Evolutionary conservation across 345 rosid species (phyloP).

Genomic region (Citrus trifoliata): DNA sequence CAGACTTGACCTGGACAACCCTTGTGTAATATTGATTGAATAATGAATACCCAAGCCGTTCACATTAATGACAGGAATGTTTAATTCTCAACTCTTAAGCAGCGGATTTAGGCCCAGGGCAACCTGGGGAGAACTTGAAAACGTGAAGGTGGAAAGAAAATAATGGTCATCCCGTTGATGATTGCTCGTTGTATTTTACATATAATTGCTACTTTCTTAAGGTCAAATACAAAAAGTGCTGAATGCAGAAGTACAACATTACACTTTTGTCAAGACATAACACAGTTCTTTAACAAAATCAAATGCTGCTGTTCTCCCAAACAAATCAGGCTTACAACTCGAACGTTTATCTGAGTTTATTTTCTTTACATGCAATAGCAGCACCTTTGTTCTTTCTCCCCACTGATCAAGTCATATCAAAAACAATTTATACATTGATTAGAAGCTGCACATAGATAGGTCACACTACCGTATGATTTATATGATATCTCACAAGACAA

Average conservation of each 20-base stretch:
- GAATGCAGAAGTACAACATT: not conserved
- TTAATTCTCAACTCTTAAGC: no score
- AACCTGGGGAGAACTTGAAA: no score
- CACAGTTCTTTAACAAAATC: not conserved
- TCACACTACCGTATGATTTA: not conserved
- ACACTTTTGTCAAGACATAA: no score
- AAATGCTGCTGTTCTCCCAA: not conserved
- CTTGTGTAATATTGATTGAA: not conserved
- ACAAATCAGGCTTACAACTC: slow-evolving; percentile 7
- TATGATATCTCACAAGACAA: not conserved
- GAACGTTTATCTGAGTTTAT: not conserved
- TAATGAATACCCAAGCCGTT: not conserved
- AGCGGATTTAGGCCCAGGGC: no score
- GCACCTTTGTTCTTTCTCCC: slow-evolving; percentile 1
- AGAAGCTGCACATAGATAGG: slow-evolving; percentile 9
- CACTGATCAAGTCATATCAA: slow-evolving; percentile 17
- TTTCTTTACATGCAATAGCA: slow-evolving; percentile 21
- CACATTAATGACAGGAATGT: no score
- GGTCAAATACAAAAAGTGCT: not conserved
- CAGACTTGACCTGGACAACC: not conserved
- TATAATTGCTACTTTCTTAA: not conserved
- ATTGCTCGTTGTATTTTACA: not conserved
- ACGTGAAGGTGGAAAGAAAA: no score
- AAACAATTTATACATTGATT: slow-evolving; percentile 14
- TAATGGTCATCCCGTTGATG: not conserved